A percentile compares a stretch with the other conserved stretches of the same genome.
phyloP scores from a whole-genome alignment of 768 basidiomycete species.

The Amanita muscaria region DNA sequence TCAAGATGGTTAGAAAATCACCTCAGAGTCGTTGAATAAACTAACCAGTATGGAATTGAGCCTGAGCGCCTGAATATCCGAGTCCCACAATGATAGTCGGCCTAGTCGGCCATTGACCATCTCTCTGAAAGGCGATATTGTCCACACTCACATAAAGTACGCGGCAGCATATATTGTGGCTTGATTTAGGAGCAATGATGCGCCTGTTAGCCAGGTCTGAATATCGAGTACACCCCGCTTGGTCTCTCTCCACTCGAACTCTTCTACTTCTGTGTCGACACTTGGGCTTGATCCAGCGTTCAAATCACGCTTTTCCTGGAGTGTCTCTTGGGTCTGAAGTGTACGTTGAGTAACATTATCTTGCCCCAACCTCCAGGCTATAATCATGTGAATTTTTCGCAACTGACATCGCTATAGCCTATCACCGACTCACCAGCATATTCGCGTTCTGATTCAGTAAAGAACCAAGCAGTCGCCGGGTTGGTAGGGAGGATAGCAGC shows the following conservation, averaged over 20 bases:
- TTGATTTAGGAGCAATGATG: conserved; percentile 55
- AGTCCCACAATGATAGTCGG: conserved; percentile 62
- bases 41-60: conserved; percentile 35
- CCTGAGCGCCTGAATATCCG: conserved; percentile 40
- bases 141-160: conserved; percentile 50
- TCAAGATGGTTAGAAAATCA: too few relatives aligned
- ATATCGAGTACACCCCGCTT: conserved; percentile 29
- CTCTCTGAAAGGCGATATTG: conserved; percentile 13
- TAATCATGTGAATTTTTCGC: too few relatives aligned
- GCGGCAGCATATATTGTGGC: conserved; percentile 17
- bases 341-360: too few relatives aligned
- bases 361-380: too few relatives aligned
- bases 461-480: conserved; percentile 38
- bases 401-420: neutral
- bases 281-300: too few relatives aligned
- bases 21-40: too few relatives aligned
- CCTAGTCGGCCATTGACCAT: conserved; percentile 19
- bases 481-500: conserved; percentile 39
- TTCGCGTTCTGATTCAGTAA: conserved; percentile 43
- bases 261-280: neutral
- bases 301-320: too few relatives aligned
- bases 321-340: too few relatives aligned
- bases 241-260: too few relatives aligned
- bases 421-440: conserved; percentile 52
- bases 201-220: conserved; percentile 50